A percentile compares a stretch with the other conserved stretches of the same genome.
phyloP scores from a whole-genome alignment of 2,329 filamentous ascomycete genomes.

The Alternaria brassicae region DNA sequence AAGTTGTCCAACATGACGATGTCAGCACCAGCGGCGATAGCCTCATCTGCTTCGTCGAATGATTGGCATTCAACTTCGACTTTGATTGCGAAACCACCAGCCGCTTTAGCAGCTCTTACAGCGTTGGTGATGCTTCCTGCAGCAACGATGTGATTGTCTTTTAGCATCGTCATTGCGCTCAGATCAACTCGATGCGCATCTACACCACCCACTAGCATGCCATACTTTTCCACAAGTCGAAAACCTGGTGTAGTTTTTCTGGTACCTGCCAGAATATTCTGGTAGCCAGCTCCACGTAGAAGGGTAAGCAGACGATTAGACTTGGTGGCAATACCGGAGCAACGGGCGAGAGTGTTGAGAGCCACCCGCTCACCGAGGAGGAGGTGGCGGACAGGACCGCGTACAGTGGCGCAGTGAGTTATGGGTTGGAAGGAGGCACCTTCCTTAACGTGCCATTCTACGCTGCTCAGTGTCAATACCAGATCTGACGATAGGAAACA shows the following conservation, averaged over 20 bases:
- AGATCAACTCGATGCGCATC: slow-evolving; percentile 93
- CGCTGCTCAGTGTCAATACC: slow-evolving; percentile 51
- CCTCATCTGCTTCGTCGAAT: slow-evolving; percentile 87
- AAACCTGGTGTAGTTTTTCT: slow-evolving; percentile 98
- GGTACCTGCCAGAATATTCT: slow-evolving; percentile 87
- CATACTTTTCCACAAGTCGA: slow-evolving; percentile 95
- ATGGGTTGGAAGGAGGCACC: slow-evolving; percentile 69
- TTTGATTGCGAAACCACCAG: slow-evolving; percentile 89
- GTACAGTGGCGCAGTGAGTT: slow-evolving; percentile 77
- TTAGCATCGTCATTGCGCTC: slow-evolving; percentile 93
- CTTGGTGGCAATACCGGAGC: slow-evolving; percentile 85
- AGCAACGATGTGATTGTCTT: slow-evolving; percentile 98
- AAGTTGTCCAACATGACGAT: slow-evolving; percentile 99
- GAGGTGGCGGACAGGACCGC: slow-evolving; percentile 80
- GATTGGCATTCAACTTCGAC: slow-evolving; percentile 94
- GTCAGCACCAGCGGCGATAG: slow-evolving; percentile 88
- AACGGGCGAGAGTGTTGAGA: slow-evolving; percentile 86
- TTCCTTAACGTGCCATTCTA: slow-evolving; percentile 85
- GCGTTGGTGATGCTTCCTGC: slow-evolving; percentile 83
- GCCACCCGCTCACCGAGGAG: slow-evolving; percentile 94
- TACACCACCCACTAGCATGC: slow-evolving; percentile 91
- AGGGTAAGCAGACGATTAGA: slow-evolving; percentile 58
- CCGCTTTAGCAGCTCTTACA: slow-evolving; percentile 80
- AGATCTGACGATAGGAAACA: neutral
- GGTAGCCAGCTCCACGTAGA: slow-evolving; percentile 71